phyloP scores from a whole-genome alignment of 106 monocot species.

The Dendrobium huoshanense region DNA sequence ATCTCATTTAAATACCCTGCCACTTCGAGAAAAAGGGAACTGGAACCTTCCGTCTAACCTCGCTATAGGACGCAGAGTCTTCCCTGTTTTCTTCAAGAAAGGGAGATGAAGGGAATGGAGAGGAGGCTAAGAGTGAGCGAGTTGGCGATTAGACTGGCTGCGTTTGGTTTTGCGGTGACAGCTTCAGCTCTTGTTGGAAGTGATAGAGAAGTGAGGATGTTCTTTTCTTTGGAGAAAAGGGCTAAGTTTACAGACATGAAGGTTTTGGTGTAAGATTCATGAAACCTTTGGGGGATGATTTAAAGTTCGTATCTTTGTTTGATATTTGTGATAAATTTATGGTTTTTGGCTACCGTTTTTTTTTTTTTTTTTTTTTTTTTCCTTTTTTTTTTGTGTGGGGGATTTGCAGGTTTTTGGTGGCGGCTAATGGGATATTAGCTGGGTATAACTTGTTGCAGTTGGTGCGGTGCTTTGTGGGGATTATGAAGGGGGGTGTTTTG shows the following conservation, averaged over 20 bases:
- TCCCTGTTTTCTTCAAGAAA: background rate
- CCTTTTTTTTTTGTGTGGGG: background rate
- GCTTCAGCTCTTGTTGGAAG: conserved; percentile 53
- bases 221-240: conserved; percentile 83
- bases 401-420: conserved; percentile 63
- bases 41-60: background rate
- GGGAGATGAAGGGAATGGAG: conserved; percentile 34
- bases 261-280: conserved; percentile 52
- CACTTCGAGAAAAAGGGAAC: background rate
- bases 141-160: conserved; percentile 48
- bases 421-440: conserved; percentile 54
- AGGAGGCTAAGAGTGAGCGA: conserved; percentile 59
- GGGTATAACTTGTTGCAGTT: conserved; percentile 73
- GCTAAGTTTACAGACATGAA: conserved; percentile 89
- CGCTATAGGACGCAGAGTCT: background rate
- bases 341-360: background rate
- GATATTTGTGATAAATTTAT: background rate
- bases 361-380: background rate
- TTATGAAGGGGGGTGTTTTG: conserved; percentile 26
- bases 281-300: background rate
- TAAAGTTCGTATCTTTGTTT: background rate
- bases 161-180: conserved; percentile 39
- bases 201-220: conserved; percentile 50
- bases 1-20: background rate
- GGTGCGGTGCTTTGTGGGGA: conserved; percentile 52